Percentiles rank a stretch among this genome's conserved stretches.
These are phyloP conservation scores for Bipolaris bicolor DNA, from an alignment of 2,329 filamentous ascomycete species.

Conservation along the genomic window DNA sequence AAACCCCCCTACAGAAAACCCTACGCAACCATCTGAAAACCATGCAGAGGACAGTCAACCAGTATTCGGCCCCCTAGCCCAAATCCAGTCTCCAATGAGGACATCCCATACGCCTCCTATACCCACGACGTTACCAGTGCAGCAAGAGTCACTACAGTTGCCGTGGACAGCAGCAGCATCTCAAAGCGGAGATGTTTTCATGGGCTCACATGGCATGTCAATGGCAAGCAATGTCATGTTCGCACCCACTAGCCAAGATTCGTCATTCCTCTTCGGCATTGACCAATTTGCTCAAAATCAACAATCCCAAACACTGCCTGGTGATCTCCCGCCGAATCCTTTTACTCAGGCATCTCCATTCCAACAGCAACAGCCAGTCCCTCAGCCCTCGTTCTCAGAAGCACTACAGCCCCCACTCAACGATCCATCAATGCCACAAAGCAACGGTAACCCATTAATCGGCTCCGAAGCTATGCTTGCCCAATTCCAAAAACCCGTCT, in stretches of 20 bases:
- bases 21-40: background rate
- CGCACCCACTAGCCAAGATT: conserved; percentile 40
- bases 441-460: conserved; percentile 18
- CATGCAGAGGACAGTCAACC: conserved; percentile 6
- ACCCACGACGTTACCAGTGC: conserved; percentile 23
- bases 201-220: conserved; percentile 32
- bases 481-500: conserved; percentile 29
- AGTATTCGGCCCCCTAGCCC: conserved; percentile 7
- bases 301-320: conserved; percentile 20
- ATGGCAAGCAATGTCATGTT: conserved; percentile 43
- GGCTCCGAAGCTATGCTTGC: conserved; percentile 30
- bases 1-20: conserved; percentile 5
- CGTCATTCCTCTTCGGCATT: conserved; percentile 48
- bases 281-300: conserved; percentile 43
- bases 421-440: conserved; percentile 30
- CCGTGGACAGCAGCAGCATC: conserved; percentile 33
- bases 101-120: conserved; percentile 20
- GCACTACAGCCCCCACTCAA: conserved; percentile 34
- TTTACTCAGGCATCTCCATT: conserved; percentile 30
- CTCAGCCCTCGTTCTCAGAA: conserved; percentile 31
- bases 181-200: conserved; percentile 34
- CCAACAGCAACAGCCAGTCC: conserved; percentile 28
- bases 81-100: conserved; percentile 19
- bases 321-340: conserved; percentile 34
- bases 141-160: conserved; percentile 22